These are phyloP conservation scores for Podaxis sp. DNA, from an alignment of 768 basidiomycete genomes.

Conservation along the genomic window DNA sequence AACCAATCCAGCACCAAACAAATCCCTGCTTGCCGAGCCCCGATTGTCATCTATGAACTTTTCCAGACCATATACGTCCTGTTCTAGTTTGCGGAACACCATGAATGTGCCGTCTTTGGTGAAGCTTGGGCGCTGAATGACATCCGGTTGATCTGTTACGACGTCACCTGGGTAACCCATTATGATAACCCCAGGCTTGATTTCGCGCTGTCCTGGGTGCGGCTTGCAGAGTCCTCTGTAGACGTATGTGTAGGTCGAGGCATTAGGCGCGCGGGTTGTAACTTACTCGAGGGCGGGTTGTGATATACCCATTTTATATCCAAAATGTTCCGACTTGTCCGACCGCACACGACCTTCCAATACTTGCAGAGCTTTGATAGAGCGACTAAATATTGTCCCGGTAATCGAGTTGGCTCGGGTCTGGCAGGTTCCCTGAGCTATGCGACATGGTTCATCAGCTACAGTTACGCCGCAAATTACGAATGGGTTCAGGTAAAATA, in stretches of 20 bases:
- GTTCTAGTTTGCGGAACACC: conserved; percentile 34
- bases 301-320: not conserved
- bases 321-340: not conserved
- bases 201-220: not conserved
- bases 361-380: too few species aligned
- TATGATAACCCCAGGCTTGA: conserved; percentile 29
- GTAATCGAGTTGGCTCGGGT: too few species aligned
- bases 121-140: conserved; percentile 26
- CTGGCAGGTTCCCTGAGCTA: too few species aligned
- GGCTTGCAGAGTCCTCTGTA: not conserved
- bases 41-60: conserved; percentile 17
- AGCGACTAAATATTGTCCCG: too few species aligned
- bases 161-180: conserved; percentile 35
- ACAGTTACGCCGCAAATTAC: not conserved
- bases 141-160: conserved; percentile 8
- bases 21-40: conserved; percentile 17
- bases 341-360: too few species aligned
- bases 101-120: conserved; percentile 35
- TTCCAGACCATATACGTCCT: conserved; percentile 29
- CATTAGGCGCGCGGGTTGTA: not conserved
- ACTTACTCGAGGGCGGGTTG: not conserved
- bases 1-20: conserved; percentile 30
- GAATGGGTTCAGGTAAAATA: not conserved
- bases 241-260: not conserved
- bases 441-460: too few species aligned